Evolutionary conservation across 2,329 filamentous ascomycete genomes (phyloP).

Genomic region (Allantophomopsis lycopodina): DNA sequence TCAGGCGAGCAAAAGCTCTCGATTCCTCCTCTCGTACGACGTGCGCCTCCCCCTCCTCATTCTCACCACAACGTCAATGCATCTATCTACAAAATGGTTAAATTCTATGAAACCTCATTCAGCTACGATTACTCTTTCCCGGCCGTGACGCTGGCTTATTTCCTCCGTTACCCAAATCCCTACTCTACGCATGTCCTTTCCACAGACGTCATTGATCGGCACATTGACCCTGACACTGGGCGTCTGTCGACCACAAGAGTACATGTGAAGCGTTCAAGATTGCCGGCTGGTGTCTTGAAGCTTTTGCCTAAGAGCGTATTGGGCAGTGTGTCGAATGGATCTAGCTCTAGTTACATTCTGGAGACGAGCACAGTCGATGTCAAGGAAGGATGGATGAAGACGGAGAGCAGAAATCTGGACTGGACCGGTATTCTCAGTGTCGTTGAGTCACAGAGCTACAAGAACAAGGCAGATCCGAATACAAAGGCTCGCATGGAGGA

Average conservation of each 20-base stretch:
- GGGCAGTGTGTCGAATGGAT: conserved; percentile 40
- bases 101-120: conserved; percentile 40
- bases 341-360: conserved; percentile 60
- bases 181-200: conserved; percentile 73
- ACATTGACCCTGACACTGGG: conserved; percentile 60
- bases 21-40: not conserved
- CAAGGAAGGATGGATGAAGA: conserved; percentile 70
- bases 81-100: conserved; percentile 15
- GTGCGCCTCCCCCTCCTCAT: conserved; percentile 1
- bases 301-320: conserved; percentile 53
- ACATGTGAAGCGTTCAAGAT: conserved; percentile 68
- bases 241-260: conserved; percentile 67
- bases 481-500: conserved; percentile 9
- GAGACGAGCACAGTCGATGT: conserved; percentile 71
- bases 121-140: conserved; percentile 72
- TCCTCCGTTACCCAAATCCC: conserved; percentile 78
- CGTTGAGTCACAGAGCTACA: conserved; percentile 62
- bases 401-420: conserved; percentile 69
- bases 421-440: conserved; percentile 71
- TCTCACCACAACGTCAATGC: conserved; percentile 6
- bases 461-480: conserved; percentile 11
- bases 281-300: conserved; percentile 63
- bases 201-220: conserved; percentile 67
- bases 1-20: not conserved
- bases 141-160: conserved; percentile 78